These are phyloP conservation scores for Plicaturopsis crispa DNA, from an alignment of 768 basidiomycete genomes.

Conservation along the genomic window DNA sequence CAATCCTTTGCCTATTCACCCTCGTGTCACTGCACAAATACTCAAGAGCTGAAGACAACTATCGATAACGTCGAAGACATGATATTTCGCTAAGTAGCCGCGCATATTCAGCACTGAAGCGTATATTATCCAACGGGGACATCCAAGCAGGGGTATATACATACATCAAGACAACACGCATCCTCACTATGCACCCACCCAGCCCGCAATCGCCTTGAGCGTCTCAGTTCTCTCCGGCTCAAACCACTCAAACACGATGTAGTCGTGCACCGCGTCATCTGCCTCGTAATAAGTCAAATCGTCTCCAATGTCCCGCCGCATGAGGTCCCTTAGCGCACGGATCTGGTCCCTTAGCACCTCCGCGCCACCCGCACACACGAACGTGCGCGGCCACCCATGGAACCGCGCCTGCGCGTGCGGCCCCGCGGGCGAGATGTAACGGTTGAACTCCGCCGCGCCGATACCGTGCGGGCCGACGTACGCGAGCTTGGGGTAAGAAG, in stretches of 20 bases:
- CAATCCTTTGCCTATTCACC: too few relatives aligned
- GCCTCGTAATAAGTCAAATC: slow-evolving; percentile 41
- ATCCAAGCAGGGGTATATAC: too few relatives aligned
- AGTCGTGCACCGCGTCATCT: slow-evolving; percentile 48
- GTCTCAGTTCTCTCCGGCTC: slow-evolving; percentile 46
- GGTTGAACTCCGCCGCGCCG: slow-evolving; percentile 36
- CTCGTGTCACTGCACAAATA: too few relatives aligned
- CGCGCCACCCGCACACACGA: slow-evolving; percentile 49
- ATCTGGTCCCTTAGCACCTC: slow-evolving; percentile 53
- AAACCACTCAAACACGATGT: slow-evolving; percentile 39
- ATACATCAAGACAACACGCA: not conserved
- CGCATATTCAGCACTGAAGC: too few relatives aligned
- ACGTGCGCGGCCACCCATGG: slow-evolving; percentile 51
- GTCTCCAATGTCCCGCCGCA: slow-evolving; percentile 44
- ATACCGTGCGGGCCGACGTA: slow-evolving; percentile 42
- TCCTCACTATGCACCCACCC: too few relatives aligned
- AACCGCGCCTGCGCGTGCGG: slow-evolving; percentile 32
- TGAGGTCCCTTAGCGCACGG: slow-evolving; percentile 34
- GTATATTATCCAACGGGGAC: too few relatives aligned
- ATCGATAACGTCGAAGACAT: too few relatives aligned
- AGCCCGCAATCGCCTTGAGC: slow-evolving; percentile 39
- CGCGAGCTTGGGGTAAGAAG: slow-evolving; percentile 27
- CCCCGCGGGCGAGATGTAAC: slow-evolving; percentile 56
- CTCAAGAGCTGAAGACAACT: too few relatives aligned
- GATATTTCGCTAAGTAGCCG: too few relatives aligned